Evolutionary conservation across 768 basidiomycete species (phyloP), one percentile per base, ranked within the genome.

Genomic region (Rhodotorula babjevae): DNA sequence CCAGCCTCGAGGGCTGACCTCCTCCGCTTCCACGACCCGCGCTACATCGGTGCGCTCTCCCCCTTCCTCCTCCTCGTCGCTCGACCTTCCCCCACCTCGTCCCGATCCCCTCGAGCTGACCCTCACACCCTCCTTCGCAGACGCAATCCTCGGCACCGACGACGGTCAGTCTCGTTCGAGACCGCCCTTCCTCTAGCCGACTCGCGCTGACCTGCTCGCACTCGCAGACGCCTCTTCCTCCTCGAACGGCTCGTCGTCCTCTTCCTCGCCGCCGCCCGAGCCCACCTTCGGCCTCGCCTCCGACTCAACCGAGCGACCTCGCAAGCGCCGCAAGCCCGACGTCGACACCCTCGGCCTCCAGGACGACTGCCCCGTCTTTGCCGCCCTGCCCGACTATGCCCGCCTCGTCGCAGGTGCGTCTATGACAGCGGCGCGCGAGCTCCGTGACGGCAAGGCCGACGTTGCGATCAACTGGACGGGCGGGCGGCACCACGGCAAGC

Each of bases 401-500:
- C 83, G 83, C 10, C 81, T 88, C 9, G 83, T 95, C 2, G 92
- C 89, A 0, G 90, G 93, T 2, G 90, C 90, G 0, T 86, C 91
- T 0, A 82, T 93, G 52, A 87, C 90, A 3, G 93, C 90, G 0
- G 89, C 86, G 7, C 83, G 84, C 16, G 84, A 85, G 11, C 82
- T 97, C 7, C 82, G 83, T 36, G 81, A 85, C 19, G 81, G 82
- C 23, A 57, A 82, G 3, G 84, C 85, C 10, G 85, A 90, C 42
- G 81, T 90, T 42, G 87, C 89, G 1, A 86, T 98, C 56, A 88
- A 86, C 78, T 96, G 94, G 93, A 93, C 94, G 76, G 94, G 94
- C 25, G 94, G 94, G 63, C 85, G 60, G 12, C 94, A 95, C 77
- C 94, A 96, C 77, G 90, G 91, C 0, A 86, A 87, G 63, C 89